These are phyloP conservation scores for Casuarina glauca DNA, from an alignment of 306 rosid genomes.

Conservation along the genomic window DNA sequence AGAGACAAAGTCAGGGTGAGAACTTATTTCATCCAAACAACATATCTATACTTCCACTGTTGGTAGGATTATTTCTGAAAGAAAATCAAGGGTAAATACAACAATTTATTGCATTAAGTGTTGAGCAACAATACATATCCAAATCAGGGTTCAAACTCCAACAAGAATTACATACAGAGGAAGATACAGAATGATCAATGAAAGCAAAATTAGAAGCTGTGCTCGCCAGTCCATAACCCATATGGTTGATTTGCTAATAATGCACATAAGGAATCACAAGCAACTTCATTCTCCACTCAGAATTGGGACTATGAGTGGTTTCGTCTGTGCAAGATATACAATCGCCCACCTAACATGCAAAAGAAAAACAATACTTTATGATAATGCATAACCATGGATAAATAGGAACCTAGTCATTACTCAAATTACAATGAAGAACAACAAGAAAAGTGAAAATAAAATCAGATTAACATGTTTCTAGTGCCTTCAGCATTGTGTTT, in stretches of 20 bases:
- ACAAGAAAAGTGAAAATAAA: not conserved
- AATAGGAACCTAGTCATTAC: not conserved
- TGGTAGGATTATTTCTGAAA: constrained; percentile 25
- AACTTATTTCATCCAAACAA: constrained; percentile 31
- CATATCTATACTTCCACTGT: constrained; percentile 24
- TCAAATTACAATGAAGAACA: not conserved
- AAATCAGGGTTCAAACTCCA: constrained; percentile 35
- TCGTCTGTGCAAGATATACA: constrained; percentile 96
- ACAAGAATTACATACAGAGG: constrained; percentile 45
- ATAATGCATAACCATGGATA: not conserved
- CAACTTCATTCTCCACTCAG: constrained; percentile 64
- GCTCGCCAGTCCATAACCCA: constrained; percentile 36
- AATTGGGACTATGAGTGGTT: constrained; percentile 94
- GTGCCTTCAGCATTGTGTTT: not conserved
- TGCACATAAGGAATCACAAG: constrained; percentile 17
- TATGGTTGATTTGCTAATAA: constrained; percentile 29
- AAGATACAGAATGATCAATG: constrained; percentile 37
- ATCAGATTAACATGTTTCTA: not conserved
- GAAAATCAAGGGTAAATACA: constrained; percentile 42
- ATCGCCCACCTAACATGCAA: constrained; percentile 85
- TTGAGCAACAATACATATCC: constrained; percentile 32
- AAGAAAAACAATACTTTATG: constrained; percentile 9
- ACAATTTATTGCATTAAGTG: constrained; percentile 23
- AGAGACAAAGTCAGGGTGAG: no score
- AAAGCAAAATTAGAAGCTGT: constrained; percentile 37